phyloP scores from a whole-genome alignment of 805 yeast species.

The Metschnikowia anglica region DNA sequence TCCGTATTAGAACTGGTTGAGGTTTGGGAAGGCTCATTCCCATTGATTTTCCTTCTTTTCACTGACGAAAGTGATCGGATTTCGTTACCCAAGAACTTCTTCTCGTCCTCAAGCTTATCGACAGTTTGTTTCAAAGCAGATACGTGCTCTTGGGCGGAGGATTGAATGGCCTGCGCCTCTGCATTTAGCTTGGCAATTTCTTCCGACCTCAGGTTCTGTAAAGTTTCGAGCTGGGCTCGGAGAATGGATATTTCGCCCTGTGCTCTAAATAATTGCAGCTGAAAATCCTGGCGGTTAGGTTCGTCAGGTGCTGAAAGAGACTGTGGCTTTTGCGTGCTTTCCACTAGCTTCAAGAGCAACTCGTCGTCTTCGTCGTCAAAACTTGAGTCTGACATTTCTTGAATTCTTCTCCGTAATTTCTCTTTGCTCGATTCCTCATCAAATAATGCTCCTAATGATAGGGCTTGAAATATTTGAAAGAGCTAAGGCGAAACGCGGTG shows the following conservation, averaged over 20 bases:
- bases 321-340: slow-evolving; percentile 31
- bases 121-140: slow-evolving; percentile 31
- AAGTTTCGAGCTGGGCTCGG: slow-evolving; percentile 57
- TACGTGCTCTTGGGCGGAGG: slow-evolving; percentile 32
- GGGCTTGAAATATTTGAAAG: too few relatives aligned
- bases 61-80: slow-evolving; percentile 27
- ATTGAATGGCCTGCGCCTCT: slow-evolving; percentile 21
- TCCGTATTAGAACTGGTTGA: background rate
- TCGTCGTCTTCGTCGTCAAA: slow-evolving; percentile 45
- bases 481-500: background rate
- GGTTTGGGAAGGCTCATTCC: background rate
- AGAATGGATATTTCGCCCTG: slow-evolving; percentile 82
- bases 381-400: slow-evolving; percentile 19
- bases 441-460: too few relatives aligned
- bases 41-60: slow-evolving; percentile 20
- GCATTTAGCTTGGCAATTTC: slow-evolving; percentile 32
- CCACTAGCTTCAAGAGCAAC: slow-evolving; percentile 49
- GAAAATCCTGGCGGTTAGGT: slow-evolving; percentile 10
- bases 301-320: slow-evolving; percentile 4
- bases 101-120: slow-evolving; percentile 43
- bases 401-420: background rate
- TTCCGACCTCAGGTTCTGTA: slow-evolving; percentile 40
- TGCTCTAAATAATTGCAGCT: slow-evolving; percentile 45
- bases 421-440: too few relatives aligned
- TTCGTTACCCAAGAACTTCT: slow-evolving; percentile 41